phyloP scores from a whole-genome alignment of 768 basidiomycete genomes.

The Termitomyces sp. region DNA sequence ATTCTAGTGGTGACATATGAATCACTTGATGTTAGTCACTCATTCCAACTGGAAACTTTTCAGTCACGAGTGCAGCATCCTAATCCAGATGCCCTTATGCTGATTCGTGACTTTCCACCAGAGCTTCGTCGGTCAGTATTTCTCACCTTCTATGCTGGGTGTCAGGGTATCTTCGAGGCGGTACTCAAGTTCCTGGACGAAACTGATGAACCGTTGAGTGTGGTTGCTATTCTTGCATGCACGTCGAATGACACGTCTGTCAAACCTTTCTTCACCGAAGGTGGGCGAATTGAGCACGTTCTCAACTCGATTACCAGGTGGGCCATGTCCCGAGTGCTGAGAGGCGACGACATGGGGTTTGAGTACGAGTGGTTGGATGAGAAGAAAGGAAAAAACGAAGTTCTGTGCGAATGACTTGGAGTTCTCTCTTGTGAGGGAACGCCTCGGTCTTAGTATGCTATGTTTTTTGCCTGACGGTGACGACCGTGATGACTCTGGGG shows the following conservation, averaged over 20 bases:
- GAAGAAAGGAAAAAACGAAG: slow-evolving; percentile 3
- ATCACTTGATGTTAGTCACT: not conserved
- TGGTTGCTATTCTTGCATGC: not conserved
- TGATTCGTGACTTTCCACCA: not conserved
- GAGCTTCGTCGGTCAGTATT: slow-evolving; percentile 5
- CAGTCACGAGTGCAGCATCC: not conserved
- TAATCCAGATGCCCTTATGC: not conserved
- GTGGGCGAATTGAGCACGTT: slow-evolving; percentile 23
- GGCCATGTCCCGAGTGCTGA: slow-evolving; percentile 15
- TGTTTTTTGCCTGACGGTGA: slow-evolving; percentile 13
- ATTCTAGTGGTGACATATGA: not conserved
- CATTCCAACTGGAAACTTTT: not conserved
- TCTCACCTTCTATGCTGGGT: slow-evolving; percentile 25
- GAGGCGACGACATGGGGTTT: slow-evolving; percentile 12
- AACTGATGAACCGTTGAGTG: slow-evolving; percentile 4
- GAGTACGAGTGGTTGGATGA: not conserved
- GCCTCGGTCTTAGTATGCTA: slow-evolving; percentile 18
- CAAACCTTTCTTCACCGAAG: slow-evolving; percentile 19
- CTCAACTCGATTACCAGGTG: slow-evolving; percentile 24
- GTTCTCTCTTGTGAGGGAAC: slow-evolving; percentile 24
- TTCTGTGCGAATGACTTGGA: slow-evolving; percentile 26
- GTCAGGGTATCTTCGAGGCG: slow-evolving; percentile 17
- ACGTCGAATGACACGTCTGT: not conserved
- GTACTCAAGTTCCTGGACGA: slow-evolving; percentile 16
- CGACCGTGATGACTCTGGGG: no score